Percentiles rank a stretch among this genome's conserved stretches.
Evolutionary conservation across 2,329 filamentous ascomycete genomes (phyloP).

Genomic region (Aschersonia sp.): DNA sequence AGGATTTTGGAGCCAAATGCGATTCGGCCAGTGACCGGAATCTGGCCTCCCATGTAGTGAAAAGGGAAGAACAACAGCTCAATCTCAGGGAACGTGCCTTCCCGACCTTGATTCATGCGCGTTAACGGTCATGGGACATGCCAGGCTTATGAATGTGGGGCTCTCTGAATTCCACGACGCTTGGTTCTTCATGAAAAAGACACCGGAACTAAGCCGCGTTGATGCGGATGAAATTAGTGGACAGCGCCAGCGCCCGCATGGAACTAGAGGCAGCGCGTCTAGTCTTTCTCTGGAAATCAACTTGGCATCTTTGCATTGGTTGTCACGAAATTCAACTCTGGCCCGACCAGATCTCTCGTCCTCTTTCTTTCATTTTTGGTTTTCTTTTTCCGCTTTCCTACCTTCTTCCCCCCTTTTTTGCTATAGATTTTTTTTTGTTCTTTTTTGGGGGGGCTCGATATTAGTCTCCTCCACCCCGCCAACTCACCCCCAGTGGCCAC

Average conservation of each 20-base stretch:
- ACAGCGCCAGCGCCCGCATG: slow-evolving; percentile 2
- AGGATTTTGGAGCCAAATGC: too few species aligned
- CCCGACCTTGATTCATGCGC: background rate
- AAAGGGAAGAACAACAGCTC: too few species aligned
- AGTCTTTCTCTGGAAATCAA: background rate
- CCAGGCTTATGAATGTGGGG: background rate
- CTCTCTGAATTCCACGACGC: background rate
- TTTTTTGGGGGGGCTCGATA: background rate
- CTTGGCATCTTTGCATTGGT: too few species aligned
- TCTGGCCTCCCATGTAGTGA: too few species aligned
- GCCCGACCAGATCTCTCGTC: background rate
- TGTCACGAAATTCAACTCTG: too few species aligned
- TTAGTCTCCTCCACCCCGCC: background rate
- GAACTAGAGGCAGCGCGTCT: slow-evolving; percentile 1
- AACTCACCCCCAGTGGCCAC: background rate
- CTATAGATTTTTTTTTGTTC: background rate
- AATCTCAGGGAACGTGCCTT: too few species aligned
- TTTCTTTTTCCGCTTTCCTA: background rate
- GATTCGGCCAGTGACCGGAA: too few species aligned
- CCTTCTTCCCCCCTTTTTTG: background rate
- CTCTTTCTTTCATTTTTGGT: background rate
- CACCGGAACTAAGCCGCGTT: background rate
- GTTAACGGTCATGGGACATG: background rate
- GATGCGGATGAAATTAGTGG: background rate
- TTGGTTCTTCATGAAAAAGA: background rate